Evolutionary conservation across 2,329 filamentous ascomycete genomes (phyloP), one percentile per base, ranked within the genome.

Genomic region (Exophiala bonariae): DNA sequence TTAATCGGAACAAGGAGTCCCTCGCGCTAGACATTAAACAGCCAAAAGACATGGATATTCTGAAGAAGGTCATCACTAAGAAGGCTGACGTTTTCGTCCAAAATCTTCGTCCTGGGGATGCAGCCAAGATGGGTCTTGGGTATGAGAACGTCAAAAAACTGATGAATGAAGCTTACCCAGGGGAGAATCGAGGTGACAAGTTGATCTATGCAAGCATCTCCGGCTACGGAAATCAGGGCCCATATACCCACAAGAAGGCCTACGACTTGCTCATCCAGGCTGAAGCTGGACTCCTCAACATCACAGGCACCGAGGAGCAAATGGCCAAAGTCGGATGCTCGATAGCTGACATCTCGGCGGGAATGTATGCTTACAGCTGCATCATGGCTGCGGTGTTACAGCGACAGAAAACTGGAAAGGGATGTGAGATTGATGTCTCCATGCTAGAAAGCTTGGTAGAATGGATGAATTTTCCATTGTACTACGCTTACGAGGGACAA

Each of bases 401-500:
- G 54, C 71, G 78, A 1, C 64, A 60, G 1, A 77, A 72, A 52
- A 76, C 75, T 0, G 75, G 75, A 0, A 62, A 63, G 22, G 78
- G 78, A 0, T 72, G 69, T 23, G 66, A 70, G 14, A 68, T 81
- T 16, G 78, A 81, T 34, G 74, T 81, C 13, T 78, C 75, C 2
- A 81, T 81, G 78, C 64, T 81, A 6, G 78, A 81, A 57, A 71
- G 72, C 38, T 78, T 81, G 76, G 67, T 73, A 0, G 78, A 81
- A 56, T 81, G 79, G 78, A 81, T 81, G 78, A 65, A 65, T 0
- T 81, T 80, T 38, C 78, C 77, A 0, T 59, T 79, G 55, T 78
- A 81, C 55, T 81, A 81, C 49, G 64, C 76, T 0, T 76, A 69
- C 50, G 62, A 77, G 2, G 71, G 68, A 2, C 70, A 73, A 2